phyloP scores from a whole-genome alignment of 352 stramenopile species.

The Stramenopiles sp. region DNA sequence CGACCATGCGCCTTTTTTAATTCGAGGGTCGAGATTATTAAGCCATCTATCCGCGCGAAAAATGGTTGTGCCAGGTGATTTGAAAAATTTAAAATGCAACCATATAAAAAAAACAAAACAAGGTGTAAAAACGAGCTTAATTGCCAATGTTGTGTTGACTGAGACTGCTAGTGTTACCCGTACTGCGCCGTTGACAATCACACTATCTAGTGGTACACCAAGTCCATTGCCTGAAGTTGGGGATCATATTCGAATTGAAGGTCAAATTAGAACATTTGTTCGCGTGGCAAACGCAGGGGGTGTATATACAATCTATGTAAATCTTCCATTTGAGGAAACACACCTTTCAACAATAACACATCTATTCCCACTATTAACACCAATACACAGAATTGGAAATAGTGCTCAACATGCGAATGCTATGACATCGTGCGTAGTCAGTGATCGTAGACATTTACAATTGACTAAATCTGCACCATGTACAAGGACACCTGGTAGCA shows the following conservation, averaged over 20 bases:
- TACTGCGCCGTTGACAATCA: not conserved
- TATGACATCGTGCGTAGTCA: not conserved
- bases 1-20: conserved; percentile 86
- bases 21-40: conserved; percentile 79
- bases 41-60: conserved; percentile 87
- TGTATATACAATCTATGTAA: not conserved
- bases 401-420: not conserved
- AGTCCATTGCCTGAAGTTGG: not conserved
- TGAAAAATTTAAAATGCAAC: not conserved
- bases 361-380: not conserved
- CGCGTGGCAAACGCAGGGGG: not conserved
- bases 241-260: not conserved
- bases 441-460: not conserved
- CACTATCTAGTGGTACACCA: not conserved
- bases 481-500: not conserved
- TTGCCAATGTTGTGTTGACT: not conserved
- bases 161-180: not conserved
- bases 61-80: no score
- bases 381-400: not conserved
- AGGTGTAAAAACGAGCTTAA: not conserved
- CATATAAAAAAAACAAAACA: not conserved
- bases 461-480: not conserved
- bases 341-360: not conserved
- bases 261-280: not conserved
- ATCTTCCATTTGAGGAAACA: not conserved